Evolutionary conservation across 208 protist genomes (phyloP), one percentile per base, ranked within the genome.

Genomic region (Zelonia costaricensis): DNA sequence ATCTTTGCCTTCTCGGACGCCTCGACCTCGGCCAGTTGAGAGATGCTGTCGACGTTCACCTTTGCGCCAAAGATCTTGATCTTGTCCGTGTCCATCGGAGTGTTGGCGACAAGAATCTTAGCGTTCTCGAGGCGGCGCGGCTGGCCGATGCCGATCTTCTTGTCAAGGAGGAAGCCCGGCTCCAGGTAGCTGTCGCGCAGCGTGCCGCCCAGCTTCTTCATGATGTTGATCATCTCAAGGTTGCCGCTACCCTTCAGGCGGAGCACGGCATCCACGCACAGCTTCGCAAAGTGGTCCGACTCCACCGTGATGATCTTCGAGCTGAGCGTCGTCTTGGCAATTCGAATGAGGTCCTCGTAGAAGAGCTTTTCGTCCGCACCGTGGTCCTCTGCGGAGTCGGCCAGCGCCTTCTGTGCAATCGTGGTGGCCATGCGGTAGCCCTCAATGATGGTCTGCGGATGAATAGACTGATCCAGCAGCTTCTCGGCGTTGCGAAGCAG

Each of bases 31-130:
- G 97, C 97, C 7, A 99, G 76, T 72, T 98, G 86, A 2, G 88
- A 76, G 43, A 98, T 90, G 38, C 86, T 95, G 49, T 99, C 94
- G 4, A 99, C 97, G 49, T 90, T 87, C 51, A 98, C 96, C 63
- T 97, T 97, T 9, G 93, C 85, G 31, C 97, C 95, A 70, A 98
- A 98, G 63, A 99, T 97, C 78, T 99, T 99, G 62, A 99, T 98
- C 78, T 99, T 99, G 77, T 99, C 99, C 28, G 98, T 99, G 73
- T 99, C 99, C 98, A 99, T 99, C 20, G 98, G 82, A 12, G 99
- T 99, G 82, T 99, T 99, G 15, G 98, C 98, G 35, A 99, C 86
- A 31, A 99, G 70, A 69, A 99, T 99, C 65, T 98, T 99, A 15
- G 97, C 95, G 55, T 99, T 99, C 69, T 98, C 88, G 31, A 99